These are phyloP conservation scores for Pachysolen tannophilus DNA, from an alignment of 805 yeast genomes.

Conservation along the genomic window DNA sequence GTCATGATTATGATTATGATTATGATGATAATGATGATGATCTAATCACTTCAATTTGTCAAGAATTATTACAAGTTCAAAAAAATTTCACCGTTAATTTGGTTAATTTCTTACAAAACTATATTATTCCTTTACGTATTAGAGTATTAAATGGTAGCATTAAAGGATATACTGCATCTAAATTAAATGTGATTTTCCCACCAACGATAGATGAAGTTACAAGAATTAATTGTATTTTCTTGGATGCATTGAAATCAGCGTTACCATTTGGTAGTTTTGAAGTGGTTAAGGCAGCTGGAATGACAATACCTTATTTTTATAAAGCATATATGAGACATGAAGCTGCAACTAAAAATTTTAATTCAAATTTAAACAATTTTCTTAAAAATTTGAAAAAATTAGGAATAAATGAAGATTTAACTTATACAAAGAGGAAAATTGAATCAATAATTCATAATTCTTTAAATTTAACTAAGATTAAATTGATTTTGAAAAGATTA, in stretches of 20 bases:
- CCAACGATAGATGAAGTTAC: constrained; percentile 95
- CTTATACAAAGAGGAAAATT: constrained; percentile 42
- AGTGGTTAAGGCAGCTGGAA: constrained; percentile 70
- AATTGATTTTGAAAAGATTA: constrained; percentile 59
- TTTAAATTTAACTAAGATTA: constrained; percentile 62
- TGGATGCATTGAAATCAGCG: constrained; percentile 67
- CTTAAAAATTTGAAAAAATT: constrained; percentile 25
- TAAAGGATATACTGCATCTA: constrained; percentile 47
- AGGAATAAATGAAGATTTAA: constrained; percentile 19
- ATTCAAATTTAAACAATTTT: constrained; percentile 34
- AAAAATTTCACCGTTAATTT: constrained; percentile 64
- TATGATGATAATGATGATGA: constrained; percentile 15
- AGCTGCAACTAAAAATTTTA: constrained; percentile 74
- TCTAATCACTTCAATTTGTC: constrained; percentile 44
- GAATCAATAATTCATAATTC: constrained; percentile 62
- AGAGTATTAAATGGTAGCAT: constrained; percentile 51
- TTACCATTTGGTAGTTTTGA: constrained; percentile 65
- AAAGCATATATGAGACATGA: constrained; percentile 92
- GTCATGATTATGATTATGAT: constrained; percentile 14
- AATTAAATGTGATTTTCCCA: constrained; percentile 76
- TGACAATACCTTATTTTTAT: constrained; percentile 82
- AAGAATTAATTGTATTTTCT: constrained; percentile 76
- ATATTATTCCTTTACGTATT: constrained; percentile 71
- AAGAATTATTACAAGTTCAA: constrained; percentile 65
- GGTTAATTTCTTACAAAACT: constrained; percentile 69